Percentiles rank a stretch among this genome's conserved stretches.
Conservation (phyloP, 768 basidiomycete genomes). For the Tricholoma hemisulphureum region DNA sequence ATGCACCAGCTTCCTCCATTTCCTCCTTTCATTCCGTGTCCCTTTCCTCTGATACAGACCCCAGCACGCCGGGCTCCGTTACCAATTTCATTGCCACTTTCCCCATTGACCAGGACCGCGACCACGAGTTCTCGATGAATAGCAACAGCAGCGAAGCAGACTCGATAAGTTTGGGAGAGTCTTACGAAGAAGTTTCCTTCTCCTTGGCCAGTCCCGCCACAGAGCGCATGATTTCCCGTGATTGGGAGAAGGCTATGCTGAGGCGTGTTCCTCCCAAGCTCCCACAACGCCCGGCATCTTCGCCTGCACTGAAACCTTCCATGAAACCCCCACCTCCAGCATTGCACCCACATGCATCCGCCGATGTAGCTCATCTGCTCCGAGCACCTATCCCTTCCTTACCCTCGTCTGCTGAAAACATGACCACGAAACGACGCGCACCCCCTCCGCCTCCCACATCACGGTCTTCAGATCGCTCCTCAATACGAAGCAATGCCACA, state of each 20-base stretch:
- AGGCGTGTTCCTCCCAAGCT: constrained; percentile 44
- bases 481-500: constrained; percentile 53
- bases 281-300: constrained; percentile 43
- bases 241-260: constrained; percentile 50
- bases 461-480: constrained; percentile 61
- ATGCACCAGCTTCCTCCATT: constrained; percentile 66
- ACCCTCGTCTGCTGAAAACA: constrained; percentile 33
- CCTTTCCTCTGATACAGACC: constrained; percentile 62
- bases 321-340: constrained; percentile 30
- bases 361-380: constrained; percentile 11
- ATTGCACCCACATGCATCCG: constrained; percentile 10
- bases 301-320: constrained; percentile 21
- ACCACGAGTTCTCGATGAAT: constrained; percentile 15
- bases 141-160: constrained; percentile 42
- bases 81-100: constrained; percentile 45
- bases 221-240: constrained; percentile 41
- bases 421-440: constrained; percentile 40
- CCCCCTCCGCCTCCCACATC: constrained; percentile 43
- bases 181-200: constrained; percentile 67
- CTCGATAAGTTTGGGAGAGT: constrained; percentile 61
- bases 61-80: constrained; percentile 41
- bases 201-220: constrained; percentile 54
- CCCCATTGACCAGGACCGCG: constrained; percentile 42
- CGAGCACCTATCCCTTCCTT: constrained; percentile 30
- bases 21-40: constrained; percentile 86